Conservation (phyloP, 768 basidiomycete species). For the Sistotremastrum niveocremeum region DNA sequence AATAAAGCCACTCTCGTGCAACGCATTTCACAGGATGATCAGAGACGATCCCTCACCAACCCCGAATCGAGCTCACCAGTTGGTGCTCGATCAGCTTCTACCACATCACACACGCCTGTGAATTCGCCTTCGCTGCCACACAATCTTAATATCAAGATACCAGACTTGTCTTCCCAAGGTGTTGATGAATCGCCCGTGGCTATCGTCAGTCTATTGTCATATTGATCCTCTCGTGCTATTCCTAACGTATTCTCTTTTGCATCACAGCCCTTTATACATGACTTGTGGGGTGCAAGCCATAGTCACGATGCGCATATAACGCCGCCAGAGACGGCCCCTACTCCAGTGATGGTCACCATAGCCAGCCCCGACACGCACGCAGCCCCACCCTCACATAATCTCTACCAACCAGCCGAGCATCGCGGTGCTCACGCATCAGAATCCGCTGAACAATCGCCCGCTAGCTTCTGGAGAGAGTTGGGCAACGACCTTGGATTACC, state of each 20-base stretch:
- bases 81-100: conserved; percentile 16
- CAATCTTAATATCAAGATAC: conserved; percentile 37
- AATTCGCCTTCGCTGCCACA: conserved; percentile 15
- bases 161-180: conserved; percentile 33
- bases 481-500: conserved; percentile 26
- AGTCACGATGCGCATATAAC: conserved; percentile 11
- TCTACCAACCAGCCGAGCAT: conserved; percentile 16
- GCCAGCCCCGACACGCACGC: conserved; percentile 33
- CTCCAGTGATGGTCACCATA: conserved; percentile 39
- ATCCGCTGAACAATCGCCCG: conserved; percentile 4
- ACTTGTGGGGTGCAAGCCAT: conserved; percentile 43
- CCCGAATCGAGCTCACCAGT: conserved; percentile 12
- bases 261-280: conserved; percentile 41
- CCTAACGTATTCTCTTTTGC: conserved; percentile 2
- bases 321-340: conserved; percentile 13
- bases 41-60: conserved; percentile 8
- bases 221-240: conserved; percentile 2
- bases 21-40: conserved; percentile 37
- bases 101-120: conserved; percentile 6
- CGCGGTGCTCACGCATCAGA: conserved; percentile 10
- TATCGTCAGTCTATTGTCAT: conserved; percentile 35
- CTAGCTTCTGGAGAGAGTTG: conserved; percentile 21
- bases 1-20: conserved; percentile 43
- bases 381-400: conserved; percentile 33
- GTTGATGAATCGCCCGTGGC: conserved; percentile 32